Evolutionary conservation across 2,329 filamentous ascomycete genomes (phyloP), one percentile per base, ranked within the genome.

Genomic region (Venturia pyrina): DNA sequence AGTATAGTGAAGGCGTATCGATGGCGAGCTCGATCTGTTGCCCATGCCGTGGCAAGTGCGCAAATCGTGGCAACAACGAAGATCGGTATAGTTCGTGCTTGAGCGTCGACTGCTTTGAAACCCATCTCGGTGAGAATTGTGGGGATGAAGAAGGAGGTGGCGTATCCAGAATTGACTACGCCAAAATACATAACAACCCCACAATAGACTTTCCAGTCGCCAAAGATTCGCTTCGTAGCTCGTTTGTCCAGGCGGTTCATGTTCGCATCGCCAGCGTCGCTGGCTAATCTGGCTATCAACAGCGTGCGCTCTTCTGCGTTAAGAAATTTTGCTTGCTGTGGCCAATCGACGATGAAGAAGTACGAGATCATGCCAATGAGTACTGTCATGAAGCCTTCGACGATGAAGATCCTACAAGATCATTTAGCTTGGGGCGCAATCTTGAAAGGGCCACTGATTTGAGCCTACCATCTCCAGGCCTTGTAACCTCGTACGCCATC

Each of bases 171-270:
- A 48, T 79, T 81, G 24, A 81, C 77, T 69, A 76, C 72, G 17
- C 50, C 70, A 70, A 71, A 66, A 66, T 73, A 74, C 72, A 71
- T 70, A 59, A 73, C 50, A 15, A 71, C 74, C 67, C 75, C 76
- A 13, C 79, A 73, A 69, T 78, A 81, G 62, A 79, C 79, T 69
- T 80, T 81, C 74, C 76, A 77, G 68, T 83, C 81, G 0, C 65
- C 68, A 19, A 84, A 76, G 60, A 83, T 79, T 21, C 82, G 77
- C 65, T 75, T 75, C 66, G 76, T 74, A 0, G 80, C 77, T 60
- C 78, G 76, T 68, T 78, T 79, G 68, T 84, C 80, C 2, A 84
- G 75, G 10, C 79, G 80, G 66, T 85, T 77, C 83, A 86, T 85
- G 62, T 73, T 77, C 2, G 76, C 77, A 3, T 78, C 77, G 21